Percentiles rank a stretch among this genome's conserved stretches.
phyloP scores from a whole-genome alignment of 2,329 filamentous ascomycete genomes.

The Diaporthe amygdali region DNA sequence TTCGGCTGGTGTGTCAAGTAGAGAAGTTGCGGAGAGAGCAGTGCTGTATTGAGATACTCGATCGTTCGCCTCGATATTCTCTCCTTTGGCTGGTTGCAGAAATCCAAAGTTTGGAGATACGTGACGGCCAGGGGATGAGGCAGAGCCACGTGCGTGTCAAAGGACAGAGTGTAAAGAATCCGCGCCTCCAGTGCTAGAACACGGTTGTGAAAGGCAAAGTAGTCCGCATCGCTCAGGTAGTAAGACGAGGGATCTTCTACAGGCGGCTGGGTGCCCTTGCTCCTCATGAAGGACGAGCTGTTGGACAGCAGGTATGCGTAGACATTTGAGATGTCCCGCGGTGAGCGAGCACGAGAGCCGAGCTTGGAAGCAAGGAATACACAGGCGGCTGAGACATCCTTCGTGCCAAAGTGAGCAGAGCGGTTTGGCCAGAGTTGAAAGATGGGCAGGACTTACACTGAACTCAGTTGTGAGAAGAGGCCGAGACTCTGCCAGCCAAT shows the following conservation, averaged over 20 bases:
- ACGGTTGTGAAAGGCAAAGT: constrained; percentile 66
- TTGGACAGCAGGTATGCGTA: constrained; percentile 80
- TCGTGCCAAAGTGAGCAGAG: constrained; percentile 20
- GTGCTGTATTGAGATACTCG: constrained; percentile 82
- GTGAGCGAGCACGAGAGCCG: constrained; percentile 75
- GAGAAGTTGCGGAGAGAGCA: constrained; percentile 86
- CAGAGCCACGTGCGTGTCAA: constrained; percentile 83
- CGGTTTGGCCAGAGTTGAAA: too few relatives aligned
- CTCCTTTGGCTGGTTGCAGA: constrained; percentile 47
- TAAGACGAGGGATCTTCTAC: constrained; percentile 57
- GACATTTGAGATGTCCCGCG: constrained; percentile 82
- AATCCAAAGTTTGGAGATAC: constrained; percentile 88
- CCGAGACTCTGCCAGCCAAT: constrained; percentile 66
- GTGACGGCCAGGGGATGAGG: constrained; percentile 88
- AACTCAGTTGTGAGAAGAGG: constrained; percentile 64
- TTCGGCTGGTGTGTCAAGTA: constrained; percentile 93
- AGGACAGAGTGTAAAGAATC: constrained; percentile 77
- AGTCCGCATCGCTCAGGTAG: constrained; percentile 76
- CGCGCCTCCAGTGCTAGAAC: constrained; percentile 79
- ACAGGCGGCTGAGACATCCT: constrained; percentile 83
- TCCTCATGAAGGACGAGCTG: constrained; percentile 59
- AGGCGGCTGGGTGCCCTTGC: constrained; percentile 32
- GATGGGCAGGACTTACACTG: constrained; percentile 43
- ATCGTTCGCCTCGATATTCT: constrained; percentile 69
- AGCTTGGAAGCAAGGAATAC: constrained; percentile 86